Evolutionary conservation across 148 eudicot genomes (phyloP).

Genomic region (Chenopodium formosanum): DNA sequence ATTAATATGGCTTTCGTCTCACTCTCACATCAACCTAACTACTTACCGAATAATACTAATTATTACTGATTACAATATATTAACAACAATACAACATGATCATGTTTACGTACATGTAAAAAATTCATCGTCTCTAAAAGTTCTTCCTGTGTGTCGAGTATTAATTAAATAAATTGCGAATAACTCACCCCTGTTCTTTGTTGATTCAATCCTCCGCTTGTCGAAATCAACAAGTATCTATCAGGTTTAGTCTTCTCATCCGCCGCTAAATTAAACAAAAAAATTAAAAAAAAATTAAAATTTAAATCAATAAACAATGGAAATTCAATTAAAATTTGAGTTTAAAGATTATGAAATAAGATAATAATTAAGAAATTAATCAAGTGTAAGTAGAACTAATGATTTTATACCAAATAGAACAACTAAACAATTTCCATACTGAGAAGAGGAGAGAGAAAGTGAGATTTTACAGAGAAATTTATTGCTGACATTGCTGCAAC

Average conservation of each 20-base stretch:
- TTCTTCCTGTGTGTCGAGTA: no score
- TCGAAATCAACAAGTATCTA: slow-evolving; percentile 68
- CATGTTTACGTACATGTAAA: neutral
- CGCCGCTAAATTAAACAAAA: slow-evolving; percentile 39
- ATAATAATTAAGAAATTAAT: neutral
- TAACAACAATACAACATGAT: neutral
- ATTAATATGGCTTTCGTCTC: neutral
- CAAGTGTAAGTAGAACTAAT: neutral
- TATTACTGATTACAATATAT: neutral
- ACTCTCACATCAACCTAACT: neutral
- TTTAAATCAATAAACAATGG: neutral
- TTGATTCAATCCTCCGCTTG: slow-evolving; percentile 93
- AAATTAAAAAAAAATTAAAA: neutral
- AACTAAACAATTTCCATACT: neutral
- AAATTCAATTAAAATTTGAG: slow-evolving; percentile 2
- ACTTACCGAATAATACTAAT: neutral
- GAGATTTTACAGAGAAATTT: slow-evolving; percentile 43
- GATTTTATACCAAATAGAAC: neutral
- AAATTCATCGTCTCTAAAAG: no score
- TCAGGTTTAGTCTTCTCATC: slow-evolving; percentile 56
- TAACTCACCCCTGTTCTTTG: slow-evolving; percentile 89
- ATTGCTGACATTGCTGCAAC: slow-evolving; percentile 66
- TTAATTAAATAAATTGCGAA: no score
- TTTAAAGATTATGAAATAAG: neutral
- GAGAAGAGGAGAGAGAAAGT: neutral